Evolutionary conservation across 2,329 filamentous ascomycete species (phyloP), one percentile per base, ranked within the genome.

Genomic region (Leptographium procerum): DNA sequence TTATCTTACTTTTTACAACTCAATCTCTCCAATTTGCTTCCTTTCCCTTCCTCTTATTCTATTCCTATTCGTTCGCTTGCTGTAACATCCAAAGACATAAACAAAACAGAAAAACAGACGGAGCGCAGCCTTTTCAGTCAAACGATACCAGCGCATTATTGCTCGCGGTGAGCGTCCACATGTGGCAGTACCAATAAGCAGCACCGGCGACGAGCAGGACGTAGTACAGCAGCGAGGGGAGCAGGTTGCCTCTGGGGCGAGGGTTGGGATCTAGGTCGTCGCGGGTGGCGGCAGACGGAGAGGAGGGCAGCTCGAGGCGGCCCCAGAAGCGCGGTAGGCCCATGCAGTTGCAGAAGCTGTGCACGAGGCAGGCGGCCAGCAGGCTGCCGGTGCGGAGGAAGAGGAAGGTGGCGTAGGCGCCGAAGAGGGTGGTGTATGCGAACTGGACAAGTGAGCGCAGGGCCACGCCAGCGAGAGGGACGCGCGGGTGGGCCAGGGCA

Each of bases 311-410:
- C 65, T 85, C 81, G 4, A 96, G 82, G 10, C 81, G 76, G 1
- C 94, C 92, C 85, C 88, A 95, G 60, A 97, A 73, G 8, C 91
- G 81, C 26, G 94, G 94, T 55, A 97, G 75, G 9, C 94, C 94
- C 80, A 91, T 88, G 75, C 82, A 88, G 69, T 99, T 99, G 75
- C 94, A 99, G 69, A 97, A 94, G 11, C 83, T 80, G 68, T 99
- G 94, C 6, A 89, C 86, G 24, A 85, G 68, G 57, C 92, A 85
- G 34, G 87, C 87, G 14, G 88, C 85, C 47, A 86, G 78, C 45
- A 97, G 73, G 53, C 87, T 95, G 4, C 90, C 91, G 0, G 91
- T 95, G 40, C 92, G 85, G 24, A 99, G 69, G 67, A 88, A 96
- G 24, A 96, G 67, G 66, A 97, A 99, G 0, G 89, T 91, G 5